Evolutionary conservation across 805 yeast species (phyloP), one percentile per base, ranked within the genome.

Genomic region (Candida succiphila): DNA sequence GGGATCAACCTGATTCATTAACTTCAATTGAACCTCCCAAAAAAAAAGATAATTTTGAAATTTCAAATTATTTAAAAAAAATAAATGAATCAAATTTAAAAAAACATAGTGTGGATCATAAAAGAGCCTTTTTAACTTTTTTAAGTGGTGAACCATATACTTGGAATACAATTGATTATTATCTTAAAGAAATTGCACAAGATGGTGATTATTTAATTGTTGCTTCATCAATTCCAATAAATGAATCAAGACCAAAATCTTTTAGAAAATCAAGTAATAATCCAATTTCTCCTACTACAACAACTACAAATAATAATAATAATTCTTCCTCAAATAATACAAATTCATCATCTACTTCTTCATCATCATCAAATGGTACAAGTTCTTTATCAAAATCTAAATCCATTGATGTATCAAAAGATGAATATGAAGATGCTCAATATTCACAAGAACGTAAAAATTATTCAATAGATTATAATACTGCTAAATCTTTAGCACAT

Each of bases 111-210:
- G 37, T 29, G 12, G 22, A 25, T 15, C 9, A 9, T 15, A 4
- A 15, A 20, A 16, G 17, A 12, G 16, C 20, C 13, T 12, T 17
- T 22, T 18, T 21, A n/a, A 55, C 81, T 40, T 63, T 66, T 2
- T 58, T 83, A 27, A 65, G 77, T 35, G 85, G 81, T 5, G 61
- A 84, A 36, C 63, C 61, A 30, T 82, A 78, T 52, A 78, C 92
- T 0, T 76, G 88, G 82, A 79, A 75, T 20, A 74, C 84, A 1
- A 54, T 83, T 14, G 89, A 82, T 49, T 83, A 78, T 69, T 60
- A 72, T 8, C 46, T 79, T 14, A 59, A 61, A 27, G 59, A 63
- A 29, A 53, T 76, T 7, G 57, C 75, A 6, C 68, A 66, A 35
- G 57, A 74, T 44, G 83, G 86, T 12, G 94, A 83, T 52, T 67